Conservation (phyloP, 768 basidiomycete species). For the Tubosaeta sp. region DNA sequence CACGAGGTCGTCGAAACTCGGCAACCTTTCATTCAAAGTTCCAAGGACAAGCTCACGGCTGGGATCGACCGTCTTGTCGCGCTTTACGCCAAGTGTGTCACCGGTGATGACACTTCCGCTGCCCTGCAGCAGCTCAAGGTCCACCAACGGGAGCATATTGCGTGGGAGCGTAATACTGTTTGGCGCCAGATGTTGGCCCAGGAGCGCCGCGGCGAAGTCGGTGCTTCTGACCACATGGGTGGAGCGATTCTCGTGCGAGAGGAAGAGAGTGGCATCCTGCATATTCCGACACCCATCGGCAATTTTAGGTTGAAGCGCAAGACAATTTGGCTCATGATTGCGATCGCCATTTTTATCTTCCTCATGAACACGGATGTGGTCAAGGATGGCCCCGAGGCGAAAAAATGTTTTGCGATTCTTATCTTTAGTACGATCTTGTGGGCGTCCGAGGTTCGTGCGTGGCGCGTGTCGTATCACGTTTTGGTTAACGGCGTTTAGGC, state of each 20-base stretch:
- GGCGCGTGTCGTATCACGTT: background rate
- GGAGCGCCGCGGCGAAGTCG: conserved; percentile 56
- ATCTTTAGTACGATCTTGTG: conserved; percentile 89
- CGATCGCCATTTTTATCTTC: conserved; percentile 52
- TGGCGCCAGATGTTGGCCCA: conserved; percentile 94
- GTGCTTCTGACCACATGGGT: conserved; percentile 32
- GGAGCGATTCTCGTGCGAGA: conserved; percentile 47
- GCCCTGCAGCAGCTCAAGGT: conserved; percentile 82
- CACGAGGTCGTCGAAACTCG: conserved; percentile 63
- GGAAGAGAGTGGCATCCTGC: conserved; percentile 33
- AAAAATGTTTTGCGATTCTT: conserved; percentile 86
- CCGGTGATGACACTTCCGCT: conserved; percentile 57
- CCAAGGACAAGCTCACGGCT: conserved; percentile 60
- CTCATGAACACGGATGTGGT: conserved; percentile 62
- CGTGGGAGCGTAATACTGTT: conserved; percentile 96
- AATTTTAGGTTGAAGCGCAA: conserved; percentile 60
- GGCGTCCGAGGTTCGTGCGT: conserved; percentile 81
- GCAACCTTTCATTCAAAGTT: conserved; percentile 59
- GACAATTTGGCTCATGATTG: conserved; percentile 53
- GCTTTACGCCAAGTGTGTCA: conserved; percentile 84
- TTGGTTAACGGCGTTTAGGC: conserved; percentile 48
- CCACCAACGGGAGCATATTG: conserved; percentile 88
- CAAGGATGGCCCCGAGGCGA: conserved; percentile 60
- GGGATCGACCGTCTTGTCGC: conserved; percentile 57
- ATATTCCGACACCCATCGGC: conserved; percentile 63